phyloP scores from a whole-genome alignment of 1,284 basidiomycete species.

The Cutaneotrichosporon dermatis region DNA sequence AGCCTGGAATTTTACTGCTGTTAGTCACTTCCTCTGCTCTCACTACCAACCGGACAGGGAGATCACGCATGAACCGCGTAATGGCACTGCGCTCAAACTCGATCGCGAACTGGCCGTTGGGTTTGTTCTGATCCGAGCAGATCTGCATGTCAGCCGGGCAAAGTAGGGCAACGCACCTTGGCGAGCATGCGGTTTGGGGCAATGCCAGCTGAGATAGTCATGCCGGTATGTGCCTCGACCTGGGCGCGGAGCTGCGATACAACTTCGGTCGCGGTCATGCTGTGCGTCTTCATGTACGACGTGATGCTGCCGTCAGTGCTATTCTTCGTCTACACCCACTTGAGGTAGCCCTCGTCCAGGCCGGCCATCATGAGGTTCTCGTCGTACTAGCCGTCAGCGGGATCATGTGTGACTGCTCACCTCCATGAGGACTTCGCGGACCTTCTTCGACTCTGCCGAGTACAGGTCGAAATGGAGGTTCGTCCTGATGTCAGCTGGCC shows the following conservation, averaged over 20 bases:
- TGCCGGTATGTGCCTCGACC: constrained; percentile 67
- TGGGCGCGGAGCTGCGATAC: constrained; percentile 68
- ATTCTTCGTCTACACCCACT: constrained; percentile 54
- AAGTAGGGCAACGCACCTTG: constrained; percentile 54
- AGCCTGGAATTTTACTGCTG: constrained; percentile 62
- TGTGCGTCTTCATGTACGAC: constrained; percentile 66
- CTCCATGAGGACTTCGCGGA: constrained; percentile 40
- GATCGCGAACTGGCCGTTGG: constrained; percentile 82
- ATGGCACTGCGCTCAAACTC: constrained; percentile 63
- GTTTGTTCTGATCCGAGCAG: constrained; percentile 94
- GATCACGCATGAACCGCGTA: constrained; percentile 57
- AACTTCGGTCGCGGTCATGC: constrained; percentile 64
- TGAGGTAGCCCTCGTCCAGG: constrained; percentile 83
- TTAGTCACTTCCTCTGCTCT: constrained; percentile 10
- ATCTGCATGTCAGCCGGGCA: constrained; percentile 56
- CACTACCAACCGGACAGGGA: constrained; percentile 38
- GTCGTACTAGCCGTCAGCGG: constrained; percentile 61
- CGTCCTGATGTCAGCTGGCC: constrained; percentile 6
- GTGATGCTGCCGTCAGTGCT: constrained; percentile 29
- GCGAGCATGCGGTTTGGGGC: constrained; percentile 72
- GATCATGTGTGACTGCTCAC: constrained; percentile 12
- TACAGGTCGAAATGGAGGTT: constrained; percentile 60
- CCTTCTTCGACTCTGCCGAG: constrained; percentile 60
- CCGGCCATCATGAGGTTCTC: constrained; percentile 72
- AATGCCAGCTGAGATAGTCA: constrained; percentile 91